Base-by-base conservation (phyloP, 495 filamentous ascomycete species). In the Aspergillus haitiensis region DNA sequence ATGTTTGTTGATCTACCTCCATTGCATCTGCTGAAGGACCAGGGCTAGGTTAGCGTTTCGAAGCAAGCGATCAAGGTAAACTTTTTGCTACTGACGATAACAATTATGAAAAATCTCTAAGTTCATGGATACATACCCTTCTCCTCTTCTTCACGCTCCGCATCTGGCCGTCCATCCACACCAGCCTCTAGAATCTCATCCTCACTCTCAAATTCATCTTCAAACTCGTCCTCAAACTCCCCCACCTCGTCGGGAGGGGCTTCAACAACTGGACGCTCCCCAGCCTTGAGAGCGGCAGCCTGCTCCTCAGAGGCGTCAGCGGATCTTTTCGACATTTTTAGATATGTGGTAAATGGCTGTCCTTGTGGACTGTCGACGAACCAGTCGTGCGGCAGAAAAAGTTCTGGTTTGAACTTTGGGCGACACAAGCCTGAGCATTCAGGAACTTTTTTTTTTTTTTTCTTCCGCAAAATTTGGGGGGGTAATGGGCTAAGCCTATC, bases 101-200 rank as follows among this genome's bases (percentile, higher is more conserved):
- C 21, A 27, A 27, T 27, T 3, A 27, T 27, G 21, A 27, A 27
- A 27, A 27, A 27, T 27, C 3, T 3, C 21, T 27, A 3, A 27
- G 21, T 27, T 27, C 3, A 27, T 27, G 1, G 11, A 39, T 5
- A 75, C 80, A 52, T 75, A 88, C 86, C 84, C 65, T 78, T 79
- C 70, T 92, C 90, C 66, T 96, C 92, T 15, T 89, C 90, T 67
- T 97, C 91, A 44, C 92, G 82, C 75, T 97, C 93, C n/a, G 86
- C 90, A 75, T 96, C 92, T 27, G 92, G 92, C 63, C 90, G 80
- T 15, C 93, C 94, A 63, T 98, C 93, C 13, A 95, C 91, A 53
- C 92, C 94, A 32, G 93, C 93, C 76, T 97, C 94, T 52, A 97
- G 72, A 48, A 98, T 89, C 75, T 98, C 93, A 69, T 97, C 92